Base-by-base conservation (phyloP, 805 yeast genomes). In the Saccharomycopsis microspora region DNA sequence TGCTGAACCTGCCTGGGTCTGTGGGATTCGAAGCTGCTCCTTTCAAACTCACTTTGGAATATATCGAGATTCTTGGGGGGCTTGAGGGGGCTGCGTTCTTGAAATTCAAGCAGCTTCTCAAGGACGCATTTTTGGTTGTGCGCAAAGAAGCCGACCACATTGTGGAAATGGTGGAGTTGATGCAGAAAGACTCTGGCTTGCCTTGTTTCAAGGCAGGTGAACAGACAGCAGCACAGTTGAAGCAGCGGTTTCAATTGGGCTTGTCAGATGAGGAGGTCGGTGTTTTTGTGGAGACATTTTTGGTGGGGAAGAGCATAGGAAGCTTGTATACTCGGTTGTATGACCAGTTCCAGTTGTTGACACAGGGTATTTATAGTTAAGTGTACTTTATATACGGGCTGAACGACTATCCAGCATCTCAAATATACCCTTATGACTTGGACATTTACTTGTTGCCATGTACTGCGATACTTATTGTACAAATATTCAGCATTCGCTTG, bases 11-110 rank as follows among this genome's bases (percentile, higher is more conserved):
- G 0, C 99, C 99, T 0, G 98, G 98, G 3, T 83, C 95, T 43
- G 88, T 93, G 48, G 96, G 97, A 0, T 89, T 93, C 62, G 99
- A 93, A 60, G 94, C 96, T 1, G 96, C 97, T 1, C 97, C 98
- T 1, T 93, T 93, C 71, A 93, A 93, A 61, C 69, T 93, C 11
- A 87, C 97, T 0, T 71, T 72, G 50, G 99, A 93, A 58, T 93
- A 93, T 57, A 78, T 90, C 28, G 97, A 89, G 33, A 63, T 93
- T 3, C 62, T 93, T 55, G 98, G 95, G 7, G 97, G 97, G 0
- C 47, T 71, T 0, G 80, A 77, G 2, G 76, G 87, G 19, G 74
- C 69, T 28, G 65, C 74, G 45, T 93, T 76, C 64, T 60, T 65
- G 38, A 69, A 70, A 46, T 93, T 85, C 65, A 75, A 75, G 37